Percentiles rank a stretch among this genome's conserved stretches.
phyloP scores from a whole-genome alignment of 1,139 yeast genomes.

The Blastobotrys raffinosifermentans region DNA sequence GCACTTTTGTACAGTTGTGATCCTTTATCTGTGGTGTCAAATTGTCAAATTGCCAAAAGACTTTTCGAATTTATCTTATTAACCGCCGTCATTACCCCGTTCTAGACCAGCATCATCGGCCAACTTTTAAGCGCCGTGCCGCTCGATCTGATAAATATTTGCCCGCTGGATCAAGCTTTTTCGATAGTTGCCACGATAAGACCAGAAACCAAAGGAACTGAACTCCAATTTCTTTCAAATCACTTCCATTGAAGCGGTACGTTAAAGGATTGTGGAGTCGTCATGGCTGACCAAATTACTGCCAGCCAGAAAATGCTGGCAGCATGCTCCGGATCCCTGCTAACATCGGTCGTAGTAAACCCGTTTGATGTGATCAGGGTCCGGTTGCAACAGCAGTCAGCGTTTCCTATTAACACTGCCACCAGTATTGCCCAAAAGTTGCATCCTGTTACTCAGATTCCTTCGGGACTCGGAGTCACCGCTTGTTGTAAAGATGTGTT shows the following conservation, averaged over 20 bases:
- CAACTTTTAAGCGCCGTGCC: no score
- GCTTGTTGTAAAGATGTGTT: slow-evolving; percentile 39
- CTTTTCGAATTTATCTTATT: no score
- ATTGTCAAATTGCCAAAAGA: slow-evolving; percentile 1
- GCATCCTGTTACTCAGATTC: slow-evolving; percentile 23
- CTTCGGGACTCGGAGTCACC: slow-evolving; percentile 30
- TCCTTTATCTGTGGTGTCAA: slow-evolving; percentile 2
- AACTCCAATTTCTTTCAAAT: no score
- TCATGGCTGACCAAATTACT: slow-evolving; percentile 31
- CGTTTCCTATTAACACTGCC: slow-evolving; percentile 24
- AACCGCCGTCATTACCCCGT: no score
- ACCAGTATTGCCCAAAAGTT: slow-evolving; percentile 16
- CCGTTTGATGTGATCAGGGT: slow-evolving; percentile 94
- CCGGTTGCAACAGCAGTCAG: slow-evolving; percentile 80
- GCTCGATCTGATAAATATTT: no score
- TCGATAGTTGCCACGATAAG: no score
- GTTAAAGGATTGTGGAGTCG: no score
- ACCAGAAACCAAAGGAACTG: no score
- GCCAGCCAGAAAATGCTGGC: slow-evolving; percentile 70
- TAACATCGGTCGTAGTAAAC: slow-evolving; percentile 78
- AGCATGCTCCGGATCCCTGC: slow-evolving; percentile 85
- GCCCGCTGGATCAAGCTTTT: no score
- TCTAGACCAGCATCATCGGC: no score
- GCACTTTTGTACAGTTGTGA: background rate
- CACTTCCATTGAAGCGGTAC: no score